Conservation (phyloP, 768 basidiomycete genomes). For the Lentinula lateritia region DNA sequence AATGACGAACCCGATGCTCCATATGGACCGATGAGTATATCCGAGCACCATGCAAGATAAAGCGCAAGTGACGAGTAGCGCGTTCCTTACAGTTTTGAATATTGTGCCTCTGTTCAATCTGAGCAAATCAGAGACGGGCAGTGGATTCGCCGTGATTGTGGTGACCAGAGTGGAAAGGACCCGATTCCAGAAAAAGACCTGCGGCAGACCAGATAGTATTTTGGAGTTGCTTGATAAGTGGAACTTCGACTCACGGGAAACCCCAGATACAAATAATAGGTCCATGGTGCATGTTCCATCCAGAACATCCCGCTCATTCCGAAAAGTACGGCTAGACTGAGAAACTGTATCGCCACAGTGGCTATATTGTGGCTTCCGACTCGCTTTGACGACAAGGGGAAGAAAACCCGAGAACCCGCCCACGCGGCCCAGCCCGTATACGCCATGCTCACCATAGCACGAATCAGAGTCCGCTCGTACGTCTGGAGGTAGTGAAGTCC, state of each 20-base stretch:
- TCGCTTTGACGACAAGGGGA: background rate
- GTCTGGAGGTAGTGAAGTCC: conserved; percentile 80
- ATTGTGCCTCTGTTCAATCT: background rate
- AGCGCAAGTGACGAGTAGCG: background rate
- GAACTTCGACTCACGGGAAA: conserved; percentile 39
- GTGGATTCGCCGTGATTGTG: background rate
- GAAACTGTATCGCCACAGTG: background rate
- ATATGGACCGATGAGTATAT: conserved; percentile 66
- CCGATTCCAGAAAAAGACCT: conserved; percentile 3
- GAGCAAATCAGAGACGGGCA: background rate
- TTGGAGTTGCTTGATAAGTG: too few relatives aligned
- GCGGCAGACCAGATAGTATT: background rate
- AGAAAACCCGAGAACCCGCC: conserved; percentile 51
- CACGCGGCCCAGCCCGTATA: conserved; percentile 79
- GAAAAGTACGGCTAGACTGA: conserved; percentile 33
- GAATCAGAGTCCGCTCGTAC: conserved; percentile 74
- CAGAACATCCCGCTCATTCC: conserved; percentile 33
- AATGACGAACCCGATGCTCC: conserved; percentile 59
- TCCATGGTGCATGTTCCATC: conserved; percentile 61
- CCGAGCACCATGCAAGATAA: conserved; percentile 39
- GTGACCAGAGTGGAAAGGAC: background rate
- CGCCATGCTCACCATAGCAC: conserved; percentile 60
- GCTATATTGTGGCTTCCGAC: background rate
- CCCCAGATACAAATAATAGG: conserved; percentile 68
- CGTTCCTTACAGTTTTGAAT: background rate